Conservation (phyloP, 108 stramenopile species). For the Seminavis robusta region DNA sequence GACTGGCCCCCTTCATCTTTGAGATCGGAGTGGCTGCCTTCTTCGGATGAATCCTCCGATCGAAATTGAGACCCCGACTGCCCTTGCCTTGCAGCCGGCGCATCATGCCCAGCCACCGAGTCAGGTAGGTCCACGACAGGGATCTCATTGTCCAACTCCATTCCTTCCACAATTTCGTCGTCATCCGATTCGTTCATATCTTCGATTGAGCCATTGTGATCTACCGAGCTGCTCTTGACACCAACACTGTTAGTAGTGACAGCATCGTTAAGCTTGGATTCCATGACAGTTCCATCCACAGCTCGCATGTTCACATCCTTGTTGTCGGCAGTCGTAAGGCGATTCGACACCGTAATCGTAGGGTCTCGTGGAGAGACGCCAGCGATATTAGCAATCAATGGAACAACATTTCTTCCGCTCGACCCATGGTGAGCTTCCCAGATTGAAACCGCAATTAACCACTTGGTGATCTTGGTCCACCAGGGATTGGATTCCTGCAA, state of each 20-base stretch:
- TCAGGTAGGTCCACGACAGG: slow-evolving; percentile 48
- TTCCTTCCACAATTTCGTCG: slow-evolving; percentile 15
- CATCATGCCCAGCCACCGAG: slow-evolving; percentile 6
- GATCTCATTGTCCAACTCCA: slow-evolving; percentile 41
- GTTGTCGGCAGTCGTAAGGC: no score
- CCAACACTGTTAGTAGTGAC: no score
- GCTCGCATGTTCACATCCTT: no score
- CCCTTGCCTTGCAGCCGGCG: no score
- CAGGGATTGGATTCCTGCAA: slow-evolving; percentile 31
- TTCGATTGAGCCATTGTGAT: no score
- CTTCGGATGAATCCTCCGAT: slow-evolving; percentile 41
- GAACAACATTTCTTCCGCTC: slow-evolving; percentile 46
- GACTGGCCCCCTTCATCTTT: slow-evolving; percentile 34
- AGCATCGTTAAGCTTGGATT: no score
- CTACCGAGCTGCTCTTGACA: no score
- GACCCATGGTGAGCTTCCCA: slow-evolving; percentile 79
- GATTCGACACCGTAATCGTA: no score
- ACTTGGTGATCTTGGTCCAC: slow-evolving; percentile 50
- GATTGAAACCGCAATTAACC: slow-evolving; percentile 49
- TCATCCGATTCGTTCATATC: slow-evolving; percentile 11
- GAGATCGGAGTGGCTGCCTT: slow-evolving; percentile 37
- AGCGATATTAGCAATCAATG: slow-evolving; percentile 5
- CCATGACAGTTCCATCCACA: no score
- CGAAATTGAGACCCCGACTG: no score
- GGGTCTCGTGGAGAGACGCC: no score